A percentile compares a stretch with the other conserved stretches of the same genome.
phyloP scores from a whole-genome alignment of 1,284 basidiomycete species.

The Pterulicium gracile region DNA sequence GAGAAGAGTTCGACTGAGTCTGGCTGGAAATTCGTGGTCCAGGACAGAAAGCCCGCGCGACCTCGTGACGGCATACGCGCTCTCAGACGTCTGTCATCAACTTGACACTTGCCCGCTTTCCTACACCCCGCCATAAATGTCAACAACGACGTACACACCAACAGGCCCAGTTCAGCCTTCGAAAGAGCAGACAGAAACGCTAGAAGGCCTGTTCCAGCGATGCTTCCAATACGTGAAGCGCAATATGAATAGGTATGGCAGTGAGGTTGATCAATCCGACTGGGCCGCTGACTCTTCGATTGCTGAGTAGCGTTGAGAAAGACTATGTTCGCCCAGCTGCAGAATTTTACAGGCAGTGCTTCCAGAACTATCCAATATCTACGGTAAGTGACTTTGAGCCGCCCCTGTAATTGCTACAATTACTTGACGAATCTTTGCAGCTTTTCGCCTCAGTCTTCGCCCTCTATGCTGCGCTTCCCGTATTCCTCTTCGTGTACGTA shows the following conservation, averaged over 20 bases:
- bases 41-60: too few relatives aligned
- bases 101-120: too few relatives aligned
- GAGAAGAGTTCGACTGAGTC: too few relatives aligned
- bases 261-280: too few relatives aligned
- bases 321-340: not conserved
- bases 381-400: not conserved
- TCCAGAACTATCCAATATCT: not conserved
- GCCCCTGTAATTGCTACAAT: not conserved
- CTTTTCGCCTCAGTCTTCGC: not conserved
- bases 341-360: not conserved
- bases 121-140: too few relatives aligned
- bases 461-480: not conserved
- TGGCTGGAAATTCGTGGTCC: too few relatives aligned
- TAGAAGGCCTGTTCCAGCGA: not conserved
- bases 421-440: not conserved
- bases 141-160: too few relatives aligned
- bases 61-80: not conserved
- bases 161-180: not conserved
- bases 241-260: not conserved
- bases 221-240: not conserved
- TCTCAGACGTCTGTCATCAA: too few relatives aligned
- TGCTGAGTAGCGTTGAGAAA: not conserved
- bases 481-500: not conserved
- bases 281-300: too few relatives aligned
- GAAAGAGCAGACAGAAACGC: not conserved